These are phyloP conservation scores for Coemansia sp. DNA, from an alignment of 192 early-diverging fungal genomes.

Conservation along the genomic window DNA sequence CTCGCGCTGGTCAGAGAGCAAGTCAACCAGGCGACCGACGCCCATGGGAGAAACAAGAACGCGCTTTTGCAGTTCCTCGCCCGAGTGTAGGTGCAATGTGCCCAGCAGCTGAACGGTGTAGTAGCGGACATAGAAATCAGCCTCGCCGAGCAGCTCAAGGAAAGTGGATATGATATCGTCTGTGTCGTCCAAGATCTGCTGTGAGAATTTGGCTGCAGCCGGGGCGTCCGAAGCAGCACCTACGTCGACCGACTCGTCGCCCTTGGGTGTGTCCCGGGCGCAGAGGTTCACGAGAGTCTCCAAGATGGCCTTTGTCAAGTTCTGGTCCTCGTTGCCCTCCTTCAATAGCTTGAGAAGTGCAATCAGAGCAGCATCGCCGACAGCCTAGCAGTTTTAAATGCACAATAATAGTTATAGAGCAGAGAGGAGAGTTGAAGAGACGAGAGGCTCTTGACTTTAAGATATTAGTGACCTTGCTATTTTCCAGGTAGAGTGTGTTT, in stretches of 20 bases:
- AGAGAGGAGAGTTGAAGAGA: too few relatives aligned
- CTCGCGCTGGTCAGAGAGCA: slow-evolving; percentile 89
- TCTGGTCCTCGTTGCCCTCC: slow-evolving; percentile 79
- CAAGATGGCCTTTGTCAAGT: slow-evolving; percentile 78
- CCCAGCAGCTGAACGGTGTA: slow-evolving; percentile 82
- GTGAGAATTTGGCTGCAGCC: slow-evolving; percentile 36
- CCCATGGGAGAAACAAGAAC: slow-evolving; percentile 84
- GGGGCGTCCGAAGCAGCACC: slow-evolving; percentile 2
- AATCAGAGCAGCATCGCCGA: slow-evolving; percentile 73
- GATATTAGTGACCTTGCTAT: too few relatives aligned
- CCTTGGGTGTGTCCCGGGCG: slow-evolving; percentile 51
- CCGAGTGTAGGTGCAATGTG: slow-evolving; percentile 59
- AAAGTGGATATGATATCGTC: slow-evolving; percentile 70
- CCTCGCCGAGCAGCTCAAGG: slow-evolving; percentile 83
- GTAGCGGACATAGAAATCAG: slow-evolving; percentile 95
- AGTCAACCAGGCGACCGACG: slow-evolving; percentile 83
- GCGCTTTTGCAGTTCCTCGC: slow-evolving; percentile 68
- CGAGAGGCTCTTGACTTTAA: too few relatives aligned
- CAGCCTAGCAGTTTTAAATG: slow-evolving; percentile 69
- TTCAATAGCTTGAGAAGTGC: slow-evolving; percentile 73
- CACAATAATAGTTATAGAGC: too few relatives aligned
- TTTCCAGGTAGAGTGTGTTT: too few relatives aligned
- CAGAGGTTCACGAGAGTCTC: slow-evolving; percentile 74
- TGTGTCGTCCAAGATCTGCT: slow-evolving; percentile 33
- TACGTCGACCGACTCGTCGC: slow-evolving; percentile 7